These are phyloP conservation scores for Pythium apleroticum DNA, from an alignment of 352 stramenopile genomes.

Conservation along the genomic window DNA sequence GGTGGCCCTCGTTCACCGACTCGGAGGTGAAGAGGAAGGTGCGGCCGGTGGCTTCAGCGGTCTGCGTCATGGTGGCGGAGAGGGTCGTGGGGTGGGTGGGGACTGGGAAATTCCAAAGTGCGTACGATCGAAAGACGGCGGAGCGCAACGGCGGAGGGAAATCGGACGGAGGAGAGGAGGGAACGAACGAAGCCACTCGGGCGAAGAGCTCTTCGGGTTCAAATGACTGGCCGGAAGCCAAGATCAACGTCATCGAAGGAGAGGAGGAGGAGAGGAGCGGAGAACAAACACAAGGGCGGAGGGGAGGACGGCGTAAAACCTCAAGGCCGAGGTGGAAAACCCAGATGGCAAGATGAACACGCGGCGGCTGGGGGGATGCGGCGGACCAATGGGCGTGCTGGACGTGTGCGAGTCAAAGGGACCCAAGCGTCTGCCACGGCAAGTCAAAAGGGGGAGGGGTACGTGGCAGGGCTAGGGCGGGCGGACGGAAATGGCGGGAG, in stretches of 20 bases:
- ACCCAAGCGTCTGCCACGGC: neutral
- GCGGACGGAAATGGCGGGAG: constrained; percentile 19
- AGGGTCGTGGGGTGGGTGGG: constrained; percentile 11
- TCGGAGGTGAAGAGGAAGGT: constrained; percentile 98
- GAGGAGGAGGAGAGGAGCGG: neutral
- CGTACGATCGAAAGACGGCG: neutral
- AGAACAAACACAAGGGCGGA: neutral
- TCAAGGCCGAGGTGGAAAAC: constrained; percentile 13
- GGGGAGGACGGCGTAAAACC: constrained; percentile 15
- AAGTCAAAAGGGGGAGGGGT: constrained; percentile 4
- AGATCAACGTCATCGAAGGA: constrained; percentile 21
- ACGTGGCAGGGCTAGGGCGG: constrained; percentile 17
- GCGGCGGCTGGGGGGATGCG: constrained; percentile 2
- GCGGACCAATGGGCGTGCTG: constrained; percentile 13
- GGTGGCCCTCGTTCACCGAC: constrained; percentile 99
- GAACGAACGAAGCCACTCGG: neutral
- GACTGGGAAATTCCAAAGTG: constrained; percentile 47
- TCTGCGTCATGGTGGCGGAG: constrained; percentile 57
- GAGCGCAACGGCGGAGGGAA: constrained; percentile 5
- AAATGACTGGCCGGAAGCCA: constrained; percentile 7
- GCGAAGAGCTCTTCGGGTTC: constrained; percentile 4
- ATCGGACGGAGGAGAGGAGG: constrained; percentile 3
- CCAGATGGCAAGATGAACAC: constrained; percentile 11
- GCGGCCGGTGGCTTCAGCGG: constrained; percentile 44
- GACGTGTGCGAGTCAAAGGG: constrained; percentile 18